These are phyloP conservation scores for Rhodosporidiobolus odoratus DNA, from an alignment of 768 basidiomycete genomes.

Conservation along the genomic window DNA sequence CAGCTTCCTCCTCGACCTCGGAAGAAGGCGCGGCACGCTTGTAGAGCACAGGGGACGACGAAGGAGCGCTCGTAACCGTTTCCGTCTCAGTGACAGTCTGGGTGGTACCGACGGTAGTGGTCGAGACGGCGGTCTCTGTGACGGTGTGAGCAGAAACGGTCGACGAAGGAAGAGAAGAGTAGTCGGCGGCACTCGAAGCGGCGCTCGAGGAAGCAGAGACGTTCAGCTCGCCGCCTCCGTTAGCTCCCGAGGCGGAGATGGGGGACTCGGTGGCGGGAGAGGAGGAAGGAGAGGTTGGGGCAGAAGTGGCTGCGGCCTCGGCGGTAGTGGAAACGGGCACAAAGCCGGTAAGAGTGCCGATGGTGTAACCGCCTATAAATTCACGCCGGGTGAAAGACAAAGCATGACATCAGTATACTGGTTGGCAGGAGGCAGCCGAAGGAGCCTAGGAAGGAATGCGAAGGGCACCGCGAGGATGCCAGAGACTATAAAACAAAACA, in stretches of 20 bases:
- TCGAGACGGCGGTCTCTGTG: neutral
- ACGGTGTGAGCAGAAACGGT: neutral
- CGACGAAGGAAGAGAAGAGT: neutral
- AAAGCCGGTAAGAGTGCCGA: conserved; percentile 27
- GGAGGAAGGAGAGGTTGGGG: too few relatives aligned
- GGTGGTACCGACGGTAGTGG: neutral
- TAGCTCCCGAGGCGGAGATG: neutral
- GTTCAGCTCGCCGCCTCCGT: too few relatives aligned
- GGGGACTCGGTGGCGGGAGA: neutral
- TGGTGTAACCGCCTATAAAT: conserved; percentile 25
- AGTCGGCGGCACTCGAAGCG: neutral
- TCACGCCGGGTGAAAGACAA: neutral
- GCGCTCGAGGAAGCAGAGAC: neutral
- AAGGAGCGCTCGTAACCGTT: neutral
- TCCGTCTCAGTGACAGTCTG: neutral
- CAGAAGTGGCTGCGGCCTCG: too few relatives aligned
- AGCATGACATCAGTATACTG: neutral
- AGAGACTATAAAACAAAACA: too few relatives aligned
- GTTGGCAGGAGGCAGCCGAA: too few relatives aligned
- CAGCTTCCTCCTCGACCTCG: neutral
- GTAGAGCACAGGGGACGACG: neutral
- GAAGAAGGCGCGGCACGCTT: too few relatives aligned
- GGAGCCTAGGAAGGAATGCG: too few relatives aligned
- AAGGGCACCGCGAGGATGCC: too few relatives aligned
- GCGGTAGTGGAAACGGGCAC: conserved; percentile 9